Percentiles rank a stretch among this genome's conserved stretches.
phyloP scores from a whole-genome alignment of 805 yeast genomes.

The Starmerella bombi region DNA sequence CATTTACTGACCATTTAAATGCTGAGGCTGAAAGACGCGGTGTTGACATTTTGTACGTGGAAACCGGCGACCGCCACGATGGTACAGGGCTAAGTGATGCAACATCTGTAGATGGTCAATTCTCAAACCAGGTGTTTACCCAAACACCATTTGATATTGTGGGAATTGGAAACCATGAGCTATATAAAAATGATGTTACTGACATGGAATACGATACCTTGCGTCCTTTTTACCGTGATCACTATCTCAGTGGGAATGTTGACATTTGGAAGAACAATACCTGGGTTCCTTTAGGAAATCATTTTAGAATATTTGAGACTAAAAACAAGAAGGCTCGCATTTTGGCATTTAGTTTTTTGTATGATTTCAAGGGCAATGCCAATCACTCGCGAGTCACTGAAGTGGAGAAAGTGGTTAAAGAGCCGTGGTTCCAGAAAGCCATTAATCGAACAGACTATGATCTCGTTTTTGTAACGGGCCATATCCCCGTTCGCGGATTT shows the following conservation, averaged over 20 bases:
- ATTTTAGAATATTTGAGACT: conserved; percentile 53
- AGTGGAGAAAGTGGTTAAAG: conserved; percentile 38
- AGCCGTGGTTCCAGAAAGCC: conserved; percentile 52
- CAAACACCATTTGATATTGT: conserved; percentile 56
- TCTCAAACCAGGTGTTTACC: conserved; percentile 50
- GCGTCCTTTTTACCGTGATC: conserved; percentile 42
- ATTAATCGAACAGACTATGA: conserved; percentile 39
- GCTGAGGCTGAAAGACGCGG: conserved; percentile 33
- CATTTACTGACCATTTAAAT: conserved; percentile 46
- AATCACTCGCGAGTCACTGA: conserved; percentile 50
- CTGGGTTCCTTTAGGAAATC: conserved; percentile 55
- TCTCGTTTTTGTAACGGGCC: conserved; percentile 59
- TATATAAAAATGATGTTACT: conserved; percentile 55
- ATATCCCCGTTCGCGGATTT: conserved; percentile 59
- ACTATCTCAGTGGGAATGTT: conserved; percentile 41
- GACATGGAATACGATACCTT: conserved; percentile 49
- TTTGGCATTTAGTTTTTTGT: conserved; percentile 65
- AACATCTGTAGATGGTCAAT: conserved; percentile 55
- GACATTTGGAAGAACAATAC: conserved; percentile 21
- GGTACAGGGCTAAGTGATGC: conserved; percentile 86
- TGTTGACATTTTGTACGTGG: conserved; percentile 60
- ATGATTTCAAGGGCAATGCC: conserved; percentile 56
- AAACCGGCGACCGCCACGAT: conserved; percentile 88
- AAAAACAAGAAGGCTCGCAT: conserved; percentile 38
- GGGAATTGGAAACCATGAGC: conserved; percentile 84